Conservation (phyloP, 2,329 filamentous ascomycete species). For the Diplodia seriata region DNA sequence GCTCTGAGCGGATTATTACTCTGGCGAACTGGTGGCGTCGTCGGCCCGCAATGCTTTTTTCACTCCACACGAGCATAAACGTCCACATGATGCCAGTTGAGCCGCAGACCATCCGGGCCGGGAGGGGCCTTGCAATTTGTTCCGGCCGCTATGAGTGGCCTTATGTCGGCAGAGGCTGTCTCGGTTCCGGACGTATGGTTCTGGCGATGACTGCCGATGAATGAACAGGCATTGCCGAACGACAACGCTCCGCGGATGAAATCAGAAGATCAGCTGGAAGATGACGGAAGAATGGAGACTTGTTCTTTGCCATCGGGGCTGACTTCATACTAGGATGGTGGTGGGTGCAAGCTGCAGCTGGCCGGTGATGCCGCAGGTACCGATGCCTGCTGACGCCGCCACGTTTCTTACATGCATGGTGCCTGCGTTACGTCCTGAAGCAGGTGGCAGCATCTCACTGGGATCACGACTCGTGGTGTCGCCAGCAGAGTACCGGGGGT, state of each 20-base stretch:
- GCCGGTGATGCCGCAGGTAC: slow-evolving; percentile 13
- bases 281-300: not conserved
- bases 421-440: slow-evolving; percentile 10
- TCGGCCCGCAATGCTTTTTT: slow-evolving; percentile 6
- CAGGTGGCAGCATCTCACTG: not conserved
- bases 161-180: slow-evolving; percentile 15
- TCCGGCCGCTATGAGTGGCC: slow-evolving; percentile 5
- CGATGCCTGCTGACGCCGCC: not conserved
- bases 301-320: not conserved
- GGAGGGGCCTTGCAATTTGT: not conserved
- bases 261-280: not conserved
- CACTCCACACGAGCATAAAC: not conserved
- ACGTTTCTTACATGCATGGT: slow-evolving; percentile 9
- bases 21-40: not conserved
- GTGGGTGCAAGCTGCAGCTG: not conserved
- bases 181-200: slow-evolving; percentile 9
- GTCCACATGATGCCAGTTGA: not conserved
- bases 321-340: not conserved
- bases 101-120: not conserved
- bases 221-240: not conserved
- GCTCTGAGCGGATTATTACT: not conserved
- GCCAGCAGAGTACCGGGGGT: not conserved
- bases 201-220: not conserved
- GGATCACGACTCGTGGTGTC: not conserved
- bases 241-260: not conserved